Evolutionary conservation across 306 rosid species (phyloP), one percentile per base, ranked within the genome.

Genomic region (Prunus mume): DNA sequence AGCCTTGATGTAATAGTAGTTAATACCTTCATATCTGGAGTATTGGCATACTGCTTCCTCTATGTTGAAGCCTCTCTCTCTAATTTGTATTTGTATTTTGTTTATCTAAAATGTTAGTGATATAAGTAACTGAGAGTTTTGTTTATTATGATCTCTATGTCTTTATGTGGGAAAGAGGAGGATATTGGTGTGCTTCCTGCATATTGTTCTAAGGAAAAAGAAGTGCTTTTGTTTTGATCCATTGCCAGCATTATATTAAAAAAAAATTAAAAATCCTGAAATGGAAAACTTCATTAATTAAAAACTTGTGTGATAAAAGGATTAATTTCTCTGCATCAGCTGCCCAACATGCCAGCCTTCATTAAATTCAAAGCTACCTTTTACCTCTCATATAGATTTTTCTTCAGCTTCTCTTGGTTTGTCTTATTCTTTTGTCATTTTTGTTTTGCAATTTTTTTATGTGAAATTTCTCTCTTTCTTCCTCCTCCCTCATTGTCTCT

Each of bases 351-450:
- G 41, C 25, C 58, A 25, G 73, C 46, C 25, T 25, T 14, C 60
- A 45, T 15, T 60, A 32, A 73, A 45, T 24, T 58, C 69, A 38
- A 73, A 73, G 47, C 47, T 12, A 60, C 28, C 5, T 22, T 38
- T 71, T 50, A 17, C 49, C 18, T 72, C 25, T 4, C 7, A 18
- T 19, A 17, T 20, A 34, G 9, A 65, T 24, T 15, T 4, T 11
- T 66, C 18, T 30, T 32, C 2, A 19, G 4, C 68, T 7, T 24
- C 56, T 15, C 30, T 22, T 55, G n/a, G 7, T 19, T 60, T 60
- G 68, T 60, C 77, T 43, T 25, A 18, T 45, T 47, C 55, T 57
- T 72, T 72, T 58, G 77, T 73, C 76, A 38, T 58, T 38, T 60
- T 45, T 2, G 24, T 15, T 41, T 14, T 41, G 66, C 32, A 56